Percentiles rank a stretch among this genome's conserved stretches.
Conservation (phyloP, 106 monocot species). For the Dactylorhiza incarnata region DNA sequence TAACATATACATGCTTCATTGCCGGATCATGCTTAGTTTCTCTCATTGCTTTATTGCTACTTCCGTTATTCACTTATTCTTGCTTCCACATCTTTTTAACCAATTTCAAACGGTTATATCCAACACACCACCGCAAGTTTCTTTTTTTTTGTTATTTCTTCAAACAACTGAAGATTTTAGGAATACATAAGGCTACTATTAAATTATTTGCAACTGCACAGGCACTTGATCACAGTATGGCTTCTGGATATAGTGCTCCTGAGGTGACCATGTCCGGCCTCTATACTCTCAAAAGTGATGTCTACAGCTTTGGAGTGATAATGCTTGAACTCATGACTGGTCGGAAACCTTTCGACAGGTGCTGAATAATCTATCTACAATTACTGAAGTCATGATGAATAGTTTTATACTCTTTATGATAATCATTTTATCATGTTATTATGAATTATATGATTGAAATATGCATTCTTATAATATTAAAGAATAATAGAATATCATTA, state of each 20-base stretch:
- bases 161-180: background rate
- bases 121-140: too few species aligned
- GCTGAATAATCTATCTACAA: background rate
- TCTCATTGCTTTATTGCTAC: too few species aligned
- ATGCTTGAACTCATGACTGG: constrained; percentile 98
- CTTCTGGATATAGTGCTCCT: constrained; percentile 74
- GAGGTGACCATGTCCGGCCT: constrained; percentile 93
- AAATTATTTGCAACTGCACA: constrained; percentile 13
- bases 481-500: background rate
- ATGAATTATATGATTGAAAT: background rate
- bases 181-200: background rate
- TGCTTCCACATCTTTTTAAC: background rate
- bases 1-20: too few species aligned
- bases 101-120: too few species aligned
- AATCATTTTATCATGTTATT: background rate
- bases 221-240: constrained; percentile 57
- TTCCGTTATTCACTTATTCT: too few species aligned
- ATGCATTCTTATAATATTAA: background rate
- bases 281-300: constrained; percentile 85
- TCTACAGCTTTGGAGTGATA: constrained; percentile 91
- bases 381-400: background rate
- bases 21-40: too few species aligned
- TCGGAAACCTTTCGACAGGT: constrained; percentile 90
- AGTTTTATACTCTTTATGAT: background rate
- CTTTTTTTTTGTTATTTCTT: background rate